A percentile compares a stretch with the other conserved stretches of the same genome.
phyloP scores from a whole-genome alignment of 2,329 filamentous ascomycete species.

The Aspergillus eucalypticola region DNA sequence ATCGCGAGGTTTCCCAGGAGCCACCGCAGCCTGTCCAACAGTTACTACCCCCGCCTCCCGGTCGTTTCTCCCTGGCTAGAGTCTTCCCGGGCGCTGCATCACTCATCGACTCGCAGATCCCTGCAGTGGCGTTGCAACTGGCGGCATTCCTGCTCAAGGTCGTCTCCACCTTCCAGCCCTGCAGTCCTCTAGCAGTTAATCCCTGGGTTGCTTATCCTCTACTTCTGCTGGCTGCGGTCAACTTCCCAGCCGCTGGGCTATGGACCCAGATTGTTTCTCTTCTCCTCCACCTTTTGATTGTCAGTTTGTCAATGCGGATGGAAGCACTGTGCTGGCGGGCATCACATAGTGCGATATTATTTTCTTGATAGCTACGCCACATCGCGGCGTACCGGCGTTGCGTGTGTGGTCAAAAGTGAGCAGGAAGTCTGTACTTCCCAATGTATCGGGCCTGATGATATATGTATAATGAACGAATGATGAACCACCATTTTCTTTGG shows the following conservation, averaged over 20 bases:
- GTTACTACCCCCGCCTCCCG: slow-evolving; percentile 46
- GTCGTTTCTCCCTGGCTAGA: slow-evolving; percentile 26
- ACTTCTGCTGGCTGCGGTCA: slow-evolving; percentile 67
- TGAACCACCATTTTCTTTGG: neutral
- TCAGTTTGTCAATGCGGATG: slow-evolving; percentile 44
- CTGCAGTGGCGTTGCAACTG: slow-evolving; percentile 53
- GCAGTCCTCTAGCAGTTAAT: slow-evolving; percentile 70
- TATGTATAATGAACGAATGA: neutral
- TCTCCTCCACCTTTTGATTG: slow-evolving; percentile 49
- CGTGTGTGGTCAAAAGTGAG: neutral
- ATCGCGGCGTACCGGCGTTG: neutral
- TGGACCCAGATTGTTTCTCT: slow-evolving; percentile 45
- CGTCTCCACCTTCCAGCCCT: slow-evolving; percentile 64
- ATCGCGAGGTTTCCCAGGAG: slow-evolving; percentile 18
- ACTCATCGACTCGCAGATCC: slow-evolving; percentile 31
- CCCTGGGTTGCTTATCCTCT: slow-evolving; percentile 67
- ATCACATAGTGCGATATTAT: neutral
- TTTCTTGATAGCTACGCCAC: neutral
- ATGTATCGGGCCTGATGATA: neutral
- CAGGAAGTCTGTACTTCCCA: neutral
- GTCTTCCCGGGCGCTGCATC: slow-evolving; percentile 22
- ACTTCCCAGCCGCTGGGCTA: slow-evolving; percentile 48
- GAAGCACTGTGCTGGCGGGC: slow-evolving; percentile 15
- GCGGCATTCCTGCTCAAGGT: slow-evolving; percentile 69
- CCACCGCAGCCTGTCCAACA: slow-evolving; percentile 31